Conservation (phyloP, 768 basidiomycete species). For the Pleurotus pulmonarius region DNA sequence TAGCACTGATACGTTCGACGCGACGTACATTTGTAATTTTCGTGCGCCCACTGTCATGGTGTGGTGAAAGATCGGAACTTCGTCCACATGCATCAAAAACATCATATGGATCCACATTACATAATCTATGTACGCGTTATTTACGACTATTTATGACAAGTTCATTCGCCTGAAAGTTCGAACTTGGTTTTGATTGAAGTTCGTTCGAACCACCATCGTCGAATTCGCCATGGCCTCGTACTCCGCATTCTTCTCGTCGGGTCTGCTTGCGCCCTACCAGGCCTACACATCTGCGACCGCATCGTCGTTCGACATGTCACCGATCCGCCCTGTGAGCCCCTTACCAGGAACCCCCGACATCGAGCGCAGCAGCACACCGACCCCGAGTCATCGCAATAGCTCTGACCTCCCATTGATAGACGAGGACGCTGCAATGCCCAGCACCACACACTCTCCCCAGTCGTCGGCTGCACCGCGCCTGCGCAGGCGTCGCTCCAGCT, state of each 20-base stretch:
- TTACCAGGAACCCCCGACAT: slow-evolving; percentile 21
- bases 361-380: slow-evolving; percentile 29
- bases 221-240: slow-evolving; percentile 35
- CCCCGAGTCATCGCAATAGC: slow-evolving; percentile 17
- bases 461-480: slow-evolving; percentile 34
- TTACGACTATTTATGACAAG: not conserved
- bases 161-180: not conserved
- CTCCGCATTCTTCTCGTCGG: slow-evolving; percentile 69
- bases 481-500: slow-evolving; percentile 60
- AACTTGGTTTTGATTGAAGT: not conserved
- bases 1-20: too few species aligned
- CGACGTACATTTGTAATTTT: too few species aligned
- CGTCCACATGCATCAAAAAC: too few species aligned
- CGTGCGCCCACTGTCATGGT: too few species aligned
- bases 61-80: too few species aligned
- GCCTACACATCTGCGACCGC: slow-evolving; percentile 12
- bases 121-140: slow-evolving; percentile 8
- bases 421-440: slow-evolving; percentile 15
- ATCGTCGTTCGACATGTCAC: slow-evolving; percentile 15
- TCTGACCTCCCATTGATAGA: slow-evolving; percentile 19
- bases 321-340: slow-evolving; percentile 14
- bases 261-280: slow-evolving; percentile 52
- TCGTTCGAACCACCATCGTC: slow-evolving; percentile 5
- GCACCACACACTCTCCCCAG: slow-evolving; percentile 25
- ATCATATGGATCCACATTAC: not conserved